phyloP scores from a whole-genome alignment of 1,284 basidiomycete species.

The Naganishia sp. region DNA sequence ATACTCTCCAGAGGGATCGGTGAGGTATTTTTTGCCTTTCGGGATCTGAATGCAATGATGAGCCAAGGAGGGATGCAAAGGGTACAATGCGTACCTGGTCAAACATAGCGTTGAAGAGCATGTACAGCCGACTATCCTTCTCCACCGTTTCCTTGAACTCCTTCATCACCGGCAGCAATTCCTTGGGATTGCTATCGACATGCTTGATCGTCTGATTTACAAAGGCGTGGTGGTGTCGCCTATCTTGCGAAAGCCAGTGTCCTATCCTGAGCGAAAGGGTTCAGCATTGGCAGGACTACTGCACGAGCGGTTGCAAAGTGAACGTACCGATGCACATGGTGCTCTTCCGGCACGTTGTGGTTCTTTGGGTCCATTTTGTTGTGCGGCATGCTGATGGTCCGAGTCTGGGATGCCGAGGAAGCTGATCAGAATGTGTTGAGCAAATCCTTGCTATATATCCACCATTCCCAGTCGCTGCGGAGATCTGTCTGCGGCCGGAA shows the following conservation, averaged over 20 bases:
- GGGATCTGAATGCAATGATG: conserved; percentile 35
- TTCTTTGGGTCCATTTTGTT: conserved; percentile 36
- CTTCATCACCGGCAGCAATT: conserved; percentile 50
- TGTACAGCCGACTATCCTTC: conserved; percentile 52
- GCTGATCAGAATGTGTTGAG: not conserved
- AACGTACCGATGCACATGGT: conserved; percentile 43
- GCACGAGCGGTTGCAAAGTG: not conserved
- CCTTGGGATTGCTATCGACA: conserved; percentile 46
- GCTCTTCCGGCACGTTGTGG: conserved; percentile 42
- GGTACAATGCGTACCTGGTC: conserved; percentile 40
- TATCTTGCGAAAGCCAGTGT: conserved; percentile 49
- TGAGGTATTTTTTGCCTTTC: conserved; percentile 42
- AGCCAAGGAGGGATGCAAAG: not conserved
- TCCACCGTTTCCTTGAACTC: conserved; percentile 57
- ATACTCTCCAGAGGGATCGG: conserved; percentile 42
- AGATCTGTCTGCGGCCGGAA: not conserved
- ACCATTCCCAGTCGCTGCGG: not conserved
- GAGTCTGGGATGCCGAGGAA: not conserved
- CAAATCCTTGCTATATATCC: not conserved
- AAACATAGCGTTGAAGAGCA: conserved; percentile 56
- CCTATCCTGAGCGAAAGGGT: conserved; percentile 30
- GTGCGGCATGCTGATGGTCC: not conserved
- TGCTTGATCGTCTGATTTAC: conserved; percentile 43
- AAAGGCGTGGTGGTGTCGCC: conserved; percentile 49
- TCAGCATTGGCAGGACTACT: not conserved